Evolutionary conservation across 371 early-diverging fungal species (phyloP).

Genomic region (Saksenaea vasiformis): DNA sequence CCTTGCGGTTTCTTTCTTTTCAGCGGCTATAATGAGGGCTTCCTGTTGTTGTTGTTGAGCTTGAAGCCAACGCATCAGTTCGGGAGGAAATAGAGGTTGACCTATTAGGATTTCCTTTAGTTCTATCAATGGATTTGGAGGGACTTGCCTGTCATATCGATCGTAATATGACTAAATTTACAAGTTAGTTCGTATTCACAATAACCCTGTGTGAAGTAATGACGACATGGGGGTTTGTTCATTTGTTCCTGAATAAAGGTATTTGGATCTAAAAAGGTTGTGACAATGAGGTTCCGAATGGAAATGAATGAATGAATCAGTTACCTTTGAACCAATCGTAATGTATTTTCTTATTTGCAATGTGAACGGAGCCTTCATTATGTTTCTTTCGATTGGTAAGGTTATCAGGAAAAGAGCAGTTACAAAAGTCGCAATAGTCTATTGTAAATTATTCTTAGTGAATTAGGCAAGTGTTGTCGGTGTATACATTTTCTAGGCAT

Average conservation of each 20-base stretch:
- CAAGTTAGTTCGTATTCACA: slow-evolving; percentile 43
- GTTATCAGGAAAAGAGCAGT: slow-evolving; percentile 53
- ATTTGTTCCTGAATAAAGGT: slow-evolving; percentile 35
- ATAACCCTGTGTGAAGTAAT: slow-evolving; percentile 23
- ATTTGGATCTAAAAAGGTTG: slow-evolving; percentile 31
- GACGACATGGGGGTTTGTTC: slow-evolving; percentile 41
- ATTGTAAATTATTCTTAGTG: not conserved
- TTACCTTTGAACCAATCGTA: slow-evolving; percentile 52
- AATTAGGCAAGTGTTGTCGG: not conserved
- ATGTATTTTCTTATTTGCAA: slow-evolving; percentile 35
- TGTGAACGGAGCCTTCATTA: slow-evolving; percentile 35
- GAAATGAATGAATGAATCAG: too few species aligned
- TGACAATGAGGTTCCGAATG: too few species aligned
- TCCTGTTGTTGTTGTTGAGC: slow-evolving; percentile 10
- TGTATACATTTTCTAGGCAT: slow-evolving; percentile 21
- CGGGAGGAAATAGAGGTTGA: slow-evolving; percentile 21
- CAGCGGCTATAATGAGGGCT: slow-evolving; percentile 1
- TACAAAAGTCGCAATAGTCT: slow-evolving; percentile 53
- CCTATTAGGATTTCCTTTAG: slow-evolving; percentile 3
- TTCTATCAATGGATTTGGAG: not conserved
- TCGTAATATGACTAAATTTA: slow-evolving; percentile 38
- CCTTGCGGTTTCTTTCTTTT: not conserved
- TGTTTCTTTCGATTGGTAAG: slow-evolving; percentile 44
- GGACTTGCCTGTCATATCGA: slow-evolving; percentile 5
- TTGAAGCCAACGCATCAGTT: slow-evolving; percentile 36